A percentile compares a stretch with the other conserved stretches of the same genome.
Conservation (phyloP, 345 rosid species). For the Rhizophora apiculata region DNA sequence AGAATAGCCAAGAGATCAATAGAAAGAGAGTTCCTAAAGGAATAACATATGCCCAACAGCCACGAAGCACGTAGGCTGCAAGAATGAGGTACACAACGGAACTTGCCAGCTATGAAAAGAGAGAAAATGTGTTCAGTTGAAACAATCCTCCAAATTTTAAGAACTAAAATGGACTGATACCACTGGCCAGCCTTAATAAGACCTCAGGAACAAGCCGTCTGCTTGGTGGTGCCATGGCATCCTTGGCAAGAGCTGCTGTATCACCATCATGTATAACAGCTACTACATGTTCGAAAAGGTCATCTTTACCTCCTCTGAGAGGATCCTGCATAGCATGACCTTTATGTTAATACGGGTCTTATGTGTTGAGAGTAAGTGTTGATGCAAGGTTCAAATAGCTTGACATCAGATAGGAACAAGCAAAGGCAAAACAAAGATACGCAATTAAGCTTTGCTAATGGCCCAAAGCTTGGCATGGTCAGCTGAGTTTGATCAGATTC, state of each 20-base stretch:
- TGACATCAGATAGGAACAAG: neutral
- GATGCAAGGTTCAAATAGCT: neutral
- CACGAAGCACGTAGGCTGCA: neutral
- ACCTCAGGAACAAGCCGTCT: slow-evolving; percentile 31
- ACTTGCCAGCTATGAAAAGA: neutral
- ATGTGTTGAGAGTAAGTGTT: neutral
- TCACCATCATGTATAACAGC: slow-evolving; percentile 28
- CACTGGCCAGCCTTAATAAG: slow-evolving; percentile 23
- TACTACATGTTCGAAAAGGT: slow-evolving; percentile 21
- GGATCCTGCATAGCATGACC: slow-evolving; percentile 26
- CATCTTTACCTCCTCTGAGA: slow-evolving; percentile 33
- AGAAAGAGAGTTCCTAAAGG: neutral
- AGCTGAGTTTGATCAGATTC: neutral
- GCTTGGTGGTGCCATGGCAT: slow-evolving; percentile 27
- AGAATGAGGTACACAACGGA: neutral
- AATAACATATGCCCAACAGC: neutral
- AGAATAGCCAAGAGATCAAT: neutral
- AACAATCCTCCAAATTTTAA: neutral
- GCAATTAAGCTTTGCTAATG: neutral
- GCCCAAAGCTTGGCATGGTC: neutral
- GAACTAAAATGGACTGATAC: slow-evolving; percentile 30
- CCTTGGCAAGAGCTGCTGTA: slow-evolving; percentile 26
- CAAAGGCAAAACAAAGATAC: neutral
- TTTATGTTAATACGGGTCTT: neutral
- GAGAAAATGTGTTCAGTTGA: neutral